These are phyloP conservation scores for Cephaloascus albidus DNA, from an alignment of 805 yeast species.

Conservation along the genomic window DNA sequence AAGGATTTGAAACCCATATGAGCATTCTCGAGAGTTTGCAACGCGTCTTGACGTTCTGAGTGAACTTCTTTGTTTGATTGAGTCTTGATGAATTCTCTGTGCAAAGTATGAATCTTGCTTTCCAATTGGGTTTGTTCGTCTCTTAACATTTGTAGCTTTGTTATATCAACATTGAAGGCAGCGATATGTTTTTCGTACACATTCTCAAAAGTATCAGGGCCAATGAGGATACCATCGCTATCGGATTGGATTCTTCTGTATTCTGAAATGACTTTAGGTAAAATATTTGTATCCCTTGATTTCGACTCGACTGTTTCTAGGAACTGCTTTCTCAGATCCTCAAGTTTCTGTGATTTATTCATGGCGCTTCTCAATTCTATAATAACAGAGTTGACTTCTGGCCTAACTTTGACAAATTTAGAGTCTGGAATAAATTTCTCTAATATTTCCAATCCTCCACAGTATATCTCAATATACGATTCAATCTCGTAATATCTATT, in stretches of 20 bases:
- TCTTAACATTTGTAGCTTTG: slow-evolving; percentile 18
- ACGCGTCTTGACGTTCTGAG: slow-evolving; percentile 32
- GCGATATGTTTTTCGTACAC: slow-evolving; percentile 20
- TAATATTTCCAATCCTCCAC: slow-evolving; percentile 26
- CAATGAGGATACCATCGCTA: slow-evolving; percentile 8
- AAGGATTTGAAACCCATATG: slow-evolving; percentile 47
- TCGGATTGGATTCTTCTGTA: slow-evolving; percentile 20
- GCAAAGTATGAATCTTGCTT: slow-evolving; percentile 10
- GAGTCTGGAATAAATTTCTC: slow-evolving; percentile 28
- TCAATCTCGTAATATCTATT: slow-evolving; percentile 39
- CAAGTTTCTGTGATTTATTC: slow-evolving; percentile 17
- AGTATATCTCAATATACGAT: slow-evolving; percentile 31
- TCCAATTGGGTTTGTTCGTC: slow-evolving; percentile 16
- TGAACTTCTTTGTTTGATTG: slow-evolving; percentile 12
- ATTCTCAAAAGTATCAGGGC: slow-evolving; percentile 20
- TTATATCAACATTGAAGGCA: slow-evolving; percentile 16
- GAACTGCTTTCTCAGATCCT: slow-evolving; percentile 26
- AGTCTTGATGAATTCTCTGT: slow-evolving; percentile 9
- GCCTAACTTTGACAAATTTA: slow-evolving; percentile 21
- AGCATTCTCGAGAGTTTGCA: slow-evolving; percentile 43
- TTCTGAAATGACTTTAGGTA: slow-evolving; percentile 43
- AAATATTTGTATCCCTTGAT: slow-evolving; percentile 33
- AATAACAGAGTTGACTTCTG: slow-evolving; percentile 17
- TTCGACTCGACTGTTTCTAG: slow-evolving; percentile 33
- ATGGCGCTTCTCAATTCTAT: slow-evolving; percentile 25